phyloP scores from a whole-genome alignment of 164 flowering plant genomes.

The Tinospora cordifolia region DNA sequence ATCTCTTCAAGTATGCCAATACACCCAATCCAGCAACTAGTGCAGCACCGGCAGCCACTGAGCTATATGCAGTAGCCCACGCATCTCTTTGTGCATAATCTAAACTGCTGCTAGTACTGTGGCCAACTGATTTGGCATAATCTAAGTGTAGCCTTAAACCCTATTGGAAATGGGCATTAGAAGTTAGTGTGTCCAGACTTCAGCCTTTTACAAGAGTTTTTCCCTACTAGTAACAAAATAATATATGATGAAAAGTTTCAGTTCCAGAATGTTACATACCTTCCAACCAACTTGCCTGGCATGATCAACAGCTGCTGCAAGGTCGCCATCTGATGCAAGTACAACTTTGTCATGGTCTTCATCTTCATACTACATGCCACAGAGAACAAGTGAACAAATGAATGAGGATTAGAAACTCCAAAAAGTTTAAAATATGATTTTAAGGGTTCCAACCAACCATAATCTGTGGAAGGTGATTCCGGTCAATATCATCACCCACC shows the following conservation, averaged over 20 bases:
- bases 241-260: neutral
- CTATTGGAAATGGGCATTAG: constrained; percentile 28
- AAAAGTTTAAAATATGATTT: neutral
- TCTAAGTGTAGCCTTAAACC: constrained; percentile 79
- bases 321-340: constrained; percentile 81
- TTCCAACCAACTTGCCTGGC: constrained; percentile 86
- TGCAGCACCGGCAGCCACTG: constrained; percentile 59
- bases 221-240: neutral
- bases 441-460: constrained; percentile 33
- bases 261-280: constrained; percentile 32
- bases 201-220: neutral
- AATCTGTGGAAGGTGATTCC: constrained; percentile 71
- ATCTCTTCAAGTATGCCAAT: constrained; percentile 49
- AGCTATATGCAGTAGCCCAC: constrained; percentile 45
- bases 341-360: constrained; percentile 91
- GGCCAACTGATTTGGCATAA: constrained; percentile 41
- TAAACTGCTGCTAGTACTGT: constrained; percentile 26
- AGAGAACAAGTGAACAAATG: constrained; percentile 5
- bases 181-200: constrained; percentile 5
- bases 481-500: constrained; percentile 80
- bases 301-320: constrained; percentile 86
- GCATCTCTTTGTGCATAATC: constrained; percentile 60
- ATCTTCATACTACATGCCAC: constrained; percentile 74
- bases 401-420: neutral
- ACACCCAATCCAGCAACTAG: constrained; percentile 48